Percentiles rank a stretch among this genome's conserved stretches.
Evolutionary conservation across 805 yeast genomes (phyloP).

Genomic region (Candida maltosa): DNA sequence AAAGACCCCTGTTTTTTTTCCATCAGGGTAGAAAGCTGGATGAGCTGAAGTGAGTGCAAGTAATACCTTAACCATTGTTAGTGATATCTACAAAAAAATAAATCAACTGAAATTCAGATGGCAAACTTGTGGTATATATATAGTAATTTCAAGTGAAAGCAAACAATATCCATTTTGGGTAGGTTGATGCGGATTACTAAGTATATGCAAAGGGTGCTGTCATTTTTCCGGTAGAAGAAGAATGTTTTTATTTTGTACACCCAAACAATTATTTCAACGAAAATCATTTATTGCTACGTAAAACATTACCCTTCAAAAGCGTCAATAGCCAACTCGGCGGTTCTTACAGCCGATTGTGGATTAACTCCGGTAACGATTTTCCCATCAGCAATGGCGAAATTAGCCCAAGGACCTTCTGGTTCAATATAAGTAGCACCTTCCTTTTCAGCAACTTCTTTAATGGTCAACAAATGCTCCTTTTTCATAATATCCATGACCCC

Average conservation of each 20-base stretch:
- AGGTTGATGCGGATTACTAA: too few relatives aligned
- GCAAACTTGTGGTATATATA: too few relatives aligned
- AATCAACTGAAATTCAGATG: too few relatives aligned
- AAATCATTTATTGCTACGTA: too few relatives aligned
- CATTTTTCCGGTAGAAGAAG: too few relatives aligned
- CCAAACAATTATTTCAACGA: too few relatives aligned
- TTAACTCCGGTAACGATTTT: conserved; percentile 64
- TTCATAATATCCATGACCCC: conserved; percentile 17
- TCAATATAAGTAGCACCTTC: conserved; percentile 42
- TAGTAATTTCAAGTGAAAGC: too few relatives aligned
- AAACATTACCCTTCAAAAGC: conserved; percentile 9
- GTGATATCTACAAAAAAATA: too few relatives aligned
- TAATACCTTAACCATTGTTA: conserved; percentile 37
- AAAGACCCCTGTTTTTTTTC: conserved; percentile 59
- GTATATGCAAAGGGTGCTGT: too few relatives aligned
- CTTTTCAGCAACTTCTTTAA: conserved; percentile 34
- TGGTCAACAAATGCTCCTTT: conserved; percentile 26
- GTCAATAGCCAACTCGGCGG: conserved; percentile 40
- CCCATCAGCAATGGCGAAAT: conserved; percentile 51
- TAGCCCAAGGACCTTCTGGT: conserved; percentile 53
- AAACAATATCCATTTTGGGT: too few relatives aligned
- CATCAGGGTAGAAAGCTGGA: conserved; percentile 53
- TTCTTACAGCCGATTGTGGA: conserved; percentile 53
- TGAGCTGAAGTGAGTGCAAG: conserved; percentile 42
- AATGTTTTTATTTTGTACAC: too few relatives aligned